phyloP scores from a whole-genome alignment of 164 flowering plant genomes.

The Piper betle region DNA sequence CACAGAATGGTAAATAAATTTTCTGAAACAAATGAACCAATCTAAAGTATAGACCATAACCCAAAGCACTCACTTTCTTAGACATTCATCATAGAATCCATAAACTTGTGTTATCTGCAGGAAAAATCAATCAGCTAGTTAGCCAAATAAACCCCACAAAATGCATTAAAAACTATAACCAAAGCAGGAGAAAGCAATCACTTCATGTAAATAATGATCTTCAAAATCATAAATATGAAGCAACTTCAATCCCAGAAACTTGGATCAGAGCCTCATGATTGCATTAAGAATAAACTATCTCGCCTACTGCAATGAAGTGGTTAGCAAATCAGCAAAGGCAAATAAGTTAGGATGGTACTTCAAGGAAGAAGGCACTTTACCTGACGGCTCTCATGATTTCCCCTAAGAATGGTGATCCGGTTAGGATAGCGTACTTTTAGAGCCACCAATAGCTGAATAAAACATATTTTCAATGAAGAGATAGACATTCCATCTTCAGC shows the following conservation, averaged over 20 bases:
- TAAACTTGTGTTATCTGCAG: conserved; percentile 98
- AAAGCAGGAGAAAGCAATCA: background rate
- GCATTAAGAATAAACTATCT: background rate
- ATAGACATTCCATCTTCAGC: background rate
- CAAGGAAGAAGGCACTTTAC: conserved; percentile 16
- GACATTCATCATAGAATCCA: conserved; percentile 96
- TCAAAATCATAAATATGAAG: background rate
- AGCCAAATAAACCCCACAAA: background rate
- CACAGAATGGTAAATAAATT: background rate
- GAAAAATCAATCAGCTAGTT: background rate
- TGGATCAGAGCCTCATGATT: background rate
- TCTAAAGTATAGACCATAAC: background rate
- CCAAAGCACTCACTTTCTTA: conserved; percentile 69
- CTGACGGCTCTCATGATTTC: conserved; percentile 99
- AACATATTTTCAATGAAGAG: conserved; percentile 7
- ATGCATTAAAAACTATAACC: background rate
- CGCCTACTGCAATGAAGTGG: background rate
- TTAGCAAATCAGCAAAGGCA: background rate
- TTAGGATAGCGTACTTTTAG: conserved; percentile 84
- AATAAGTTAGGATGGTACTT: background rate
- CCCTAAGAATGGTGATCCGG: conserved; percentile 84
- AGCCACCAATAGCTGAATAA: conserved; percentile 70
- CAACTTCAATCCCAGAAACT: background rate
- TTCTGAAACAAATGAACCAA: background rate
- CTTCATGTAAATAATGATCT: background rate